Base-by-base conservation (phyloP, 192 early-diverging fungal genomes). In the Dissophora globulifera region DNA sequence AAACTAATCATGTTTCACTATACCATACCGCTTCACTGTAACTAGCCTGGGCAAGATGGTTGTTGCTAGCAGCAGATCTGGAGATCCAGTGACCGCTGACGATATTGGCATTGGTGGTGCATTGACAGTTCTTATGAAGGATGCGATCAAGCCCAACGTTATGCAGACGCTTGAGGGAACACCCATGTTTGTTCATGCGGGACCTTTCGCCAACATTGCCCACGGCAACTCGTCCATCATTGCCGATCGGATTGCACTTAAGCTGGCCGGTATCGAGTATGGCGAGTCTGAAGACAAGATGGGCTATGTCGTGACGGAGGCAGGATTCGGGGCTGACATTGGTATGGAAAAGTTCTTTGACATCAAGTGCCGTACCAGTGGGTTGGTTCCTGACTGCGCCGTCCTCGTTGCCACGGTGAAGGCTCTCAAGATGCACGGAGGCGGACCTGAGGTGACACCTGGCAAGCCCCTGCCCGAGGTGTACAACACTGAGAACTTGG, bases 81-180 rank as follows among this genome's bases (percentile, higher is more conserved):
- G 94, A 22, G 84, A 89, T 13, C 93, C 95, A 8, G 86, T 99
- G 69, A 97, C 97, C 40, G 91, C 91, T 22, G 97, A 99, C 83
- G 97, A 99, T 68, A 85, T 99, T 58, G 97, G 97, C 38, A 83
- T 92, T 63, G 93, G 96, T 32, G 97, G 97, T 60, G 97, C 97
- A 7, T 83, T 99, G 64, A 92, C 97, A 7, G 96, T 97, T 29
- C 86, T 99, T 51, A 96, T 99, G 96, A 96, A 94, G 84, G 96
- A 99, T 63, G 96, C 97, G 41, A 95, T 99, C 79, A 98, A 95
- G 76, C 97, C 97, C 17, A 99, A 94, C 54, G 81, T 99, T 70
- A 97, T 99, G 97, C 97, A 99, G 82, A 98, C 97, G 0, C 85
- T 99, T 15, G 97, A 99, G 82, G 97, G 97, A 31, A 98, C 96